Percentiles rank a stretch among this genome's conserved stretches.
phyloP scores from a whole-genome alignment of 1,284 basidiomycete genomes.

The Waitea zeae region DNA sequence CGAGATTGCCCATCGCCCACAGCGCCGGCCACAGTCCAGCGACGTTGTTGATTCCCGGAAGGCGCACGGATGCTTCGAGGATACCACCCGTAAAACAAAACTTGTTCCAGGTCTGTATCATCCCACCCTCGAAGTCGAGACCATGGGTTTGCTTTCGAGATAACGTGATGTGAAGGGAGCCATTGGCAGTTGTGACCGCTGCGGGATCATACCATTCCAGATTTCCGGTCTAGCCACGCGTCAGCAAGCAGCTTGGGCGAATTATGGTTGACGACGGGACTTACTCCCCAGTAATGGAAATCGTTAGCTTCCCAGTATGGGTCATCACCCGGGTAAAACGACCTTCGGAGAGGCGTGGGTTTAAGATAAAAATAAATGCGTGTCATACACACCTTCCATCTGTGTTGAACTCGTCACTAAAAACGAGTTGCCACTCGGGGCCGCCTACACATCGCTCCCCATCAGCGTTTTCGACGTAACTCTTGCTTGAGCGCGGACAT shows the following conservation, averaged over 20 bases:
- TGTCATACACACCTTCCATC: conserved; percentile 75
- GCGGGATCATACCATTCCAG: conserved; percentile 46
- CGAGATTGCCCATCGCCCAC: too few relatives aligned
- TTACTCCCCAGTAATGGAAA: conserved; percentile 44
- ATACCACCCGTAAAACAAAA: conserved; percentile 71
- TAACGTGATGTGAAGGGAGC: conserved; percentile 35
- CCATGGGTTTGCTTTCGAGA: conserved; percentile 27
- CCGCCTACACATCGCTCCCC: conserved; percentile 36
- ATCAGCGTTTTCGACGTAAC: too few relatives aligned
- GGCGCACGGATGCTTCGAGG: conserved; percentile 36
- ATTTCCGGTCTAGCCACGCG: conserved; percentile 20
- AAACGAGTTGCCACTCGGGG: conserved; percentile 47
- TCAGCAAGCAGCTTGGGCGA: conserved; percentile 4
- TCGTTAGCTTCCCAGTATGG: conserved; percentile 57
- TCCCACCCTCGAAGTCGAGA: conserved; percentile 26
- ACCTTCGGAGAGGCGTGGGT: neutral
- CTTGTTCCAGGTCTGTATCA: too few relatives aligned
- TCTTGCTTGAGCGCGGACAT: too few relatives aligned
- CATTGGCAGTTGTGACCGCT: conserved; percentile 32
- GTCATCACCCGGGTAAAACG: conserved; percentile 22
- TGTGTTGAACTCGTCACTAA: conserved; percentile 81
- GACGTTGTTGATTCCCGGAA: conserved; percentile 44
- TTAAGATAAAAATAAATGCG: conserved; percentile 20
- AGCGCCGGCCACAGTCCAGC: conserved; percentile 35
- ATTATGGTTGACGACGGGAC: neutral